phyloP scores from a whole-genome alignment of 1,284 basidiomycete species.

The Vanrija humicola region DNA sequence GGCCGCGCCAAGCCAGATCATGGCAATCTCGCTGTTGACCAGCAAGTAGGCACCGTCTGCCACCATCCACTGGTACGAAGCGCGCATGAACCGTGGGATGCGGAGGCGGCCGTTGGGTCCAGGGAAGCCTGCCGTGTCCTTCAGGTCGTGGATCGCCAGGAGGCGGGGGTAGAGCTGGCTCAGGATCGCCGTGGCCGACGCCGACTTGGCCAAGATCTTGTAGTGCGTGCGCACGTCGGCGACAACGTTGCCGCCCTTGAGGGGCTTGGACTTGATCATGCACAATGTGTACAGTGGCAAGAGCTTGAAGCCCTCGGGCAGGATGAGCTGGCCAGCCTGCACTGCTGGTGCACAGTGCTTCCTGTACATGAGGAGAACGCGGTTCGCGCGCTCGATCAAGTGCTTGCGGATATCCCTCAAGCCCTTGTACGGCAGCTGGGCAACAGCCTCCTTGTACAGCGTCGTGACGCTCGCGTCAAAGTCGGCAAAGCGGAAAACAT shows the following conservation, averaged over 20 bases:
- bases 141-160: constrained; percentile 81
- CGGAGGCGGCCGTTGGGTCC: constrained; percentile 58
- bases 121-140: constrained; percentile 64
- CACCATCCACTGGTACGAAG: constrained; percentile 84
- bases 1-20: constrained; percentile 85
- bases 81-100: constrained; percentile 76
- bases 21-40: constrained; percentile 83
- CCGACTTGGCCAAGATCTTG: constrained; percentile 69
- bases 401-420: constrained; percentile 76
- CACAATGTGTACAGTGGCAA: constrained; percentile 80
- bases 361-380: constrained; percentile 81
- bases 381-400: constrained; percentile 78
- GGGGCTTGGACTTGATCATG: constrained; percentile 82
- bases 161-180: constrained; percentile 85
- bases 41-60: constrained; percentile 86
- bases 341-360: constrained; percentile 85
- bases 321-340: constrained; percentile 78
- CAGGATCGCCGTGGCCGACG: constrained; percentile 67
- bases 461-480: constrained; percentile 77
- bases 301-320: constrained; percentile 89
- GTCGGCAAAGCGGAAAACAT: constrained; percentile 90
- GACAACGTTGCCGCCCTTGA: constrained; percentile 90
- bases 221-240: constrained; percentile 90
- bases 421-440: constrained; percentile 60
- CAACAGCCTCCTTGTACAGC: constrained; percentile 73